phyloP scores from a whole-genome alignment of 2,329 filamentous ascomycete genomes.

The Thielaviopsis punctulata region DNA sequence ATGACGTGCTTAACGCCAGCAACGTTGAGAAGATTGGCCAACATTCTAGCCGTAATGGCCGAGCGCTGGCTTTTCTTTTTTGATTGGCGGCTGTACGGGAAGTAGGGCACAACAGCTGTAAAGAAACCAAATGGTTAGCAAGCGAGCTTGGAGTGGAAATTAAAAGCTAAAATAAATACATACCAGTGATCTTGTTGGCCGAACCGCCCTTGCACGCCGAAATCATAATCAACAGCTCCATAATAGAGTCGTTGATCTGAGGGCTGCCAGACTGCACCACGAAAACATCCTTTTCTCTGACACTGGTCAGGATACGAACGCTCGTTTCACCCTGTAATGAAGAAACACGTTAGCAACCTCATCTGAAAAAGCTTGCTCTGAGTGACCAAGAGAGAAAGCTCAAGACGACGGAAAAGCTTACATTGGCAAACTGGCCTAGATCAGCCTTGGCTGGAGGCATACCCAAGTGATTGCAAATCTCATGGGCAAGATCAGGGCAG shows the following conservation, averaged over 20 bases:
- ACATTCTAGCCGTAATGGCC: conserved; percentile 90
- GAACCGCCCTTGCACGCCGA: conserved; percentile 96
- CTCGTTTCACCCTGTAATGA: conserved; percentile 46
- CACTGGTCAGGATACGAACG: conserved; percentile 52
- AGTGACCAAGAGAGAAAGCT: neutral
- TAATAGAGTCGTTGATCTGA: conserved; percentile 95
- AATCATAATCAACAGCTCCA: conserved; percentile 99
- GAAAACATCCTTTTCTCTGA: conserved; percentile 97
- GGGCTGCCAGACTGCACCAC: conserved; percentile 93
- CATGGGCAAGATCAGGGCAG: conserved; percentile 44
- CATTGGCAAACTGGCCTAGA: conserved; percentile 54
- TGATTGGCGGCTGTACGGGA: conserved; percentile 96
- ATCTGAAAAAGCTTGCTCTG: conserved; percentile 11
- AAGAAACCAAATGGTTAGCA: conserved; percentile 7
- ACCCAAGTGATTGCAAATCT: conserved; percentile 52
- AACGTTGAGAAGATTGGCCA: conserved; percentile 83
- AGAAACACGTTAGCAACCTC: neutral
- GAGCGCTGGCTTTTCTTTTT: conserved; percentile 98
- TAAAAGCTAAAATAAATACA: conserved; percentile 17
- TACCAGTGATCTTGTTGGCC: conserved; percentile 90
- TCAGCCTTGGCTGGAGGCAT: conserved; percentile 47
- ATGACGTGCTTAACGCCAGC: conserved; percentile 96
- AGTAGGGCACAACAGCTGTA: conserved; percentile 75
- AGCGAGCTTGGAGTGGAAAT: neutral
- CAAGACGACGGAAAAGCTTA: conserved; percentile 20